phyloP scores from a whole-genome alignment of 176 grass and related monocot genomes.

The Zoysia japonica region DNA sequence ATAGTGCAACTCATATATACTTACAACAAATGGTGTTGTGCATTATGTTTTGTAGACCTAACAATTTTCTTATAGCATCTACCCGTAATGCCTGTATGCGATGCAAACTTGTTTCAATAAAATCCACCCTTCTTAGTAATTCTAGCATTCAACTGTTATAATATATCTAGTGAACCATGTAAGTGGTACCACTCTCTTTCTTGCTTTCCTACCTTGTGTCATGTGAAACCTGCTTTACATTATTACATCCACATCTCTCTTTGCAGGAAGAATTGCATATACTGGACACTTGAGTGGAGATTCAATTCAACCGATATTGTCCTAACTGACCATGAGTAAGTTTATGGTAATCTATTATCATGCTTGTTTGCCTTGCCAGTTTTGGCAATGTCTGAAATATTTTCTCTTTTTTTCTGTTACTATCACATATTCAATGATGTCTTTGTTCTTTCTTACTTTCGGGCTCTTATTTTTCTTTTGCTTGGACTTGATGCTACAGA shows the following conservation, averaged over 20 bases:
- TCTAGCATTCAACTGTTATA: neutral
- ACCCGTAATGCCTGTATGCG: neutral
- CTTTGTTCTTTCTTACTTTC: neutral
- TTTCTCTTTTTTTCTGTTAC: neutral
- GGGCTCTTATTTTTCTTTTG: neutral
- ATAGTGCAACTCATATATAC: neutral
- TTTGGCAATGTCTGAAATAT: neutral
- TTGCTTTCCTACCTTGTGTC: neutral
- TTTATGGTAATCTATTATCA: slow-evolving; percentile 13
- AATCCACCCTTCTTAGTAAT: neutral
- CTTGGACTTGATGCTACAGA: neutral
- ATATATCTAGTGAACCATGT: neutral
- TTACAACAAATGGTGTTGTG: neutral
- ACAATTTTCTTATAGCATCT: neutral
- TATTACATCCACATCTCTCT: slow-evolving; percentile 20
- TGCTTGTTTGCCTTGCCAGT: neutral
- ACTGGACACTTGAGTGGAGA: slow-evolving; percentile 89
- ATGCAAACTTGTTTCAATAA: neutral
- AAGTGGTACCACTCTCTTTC: neutral
- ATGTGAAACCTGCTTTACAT: neutral
- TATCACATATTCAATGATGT: neutral
- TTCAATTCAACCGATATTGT: slow-evolving; percentile 65
- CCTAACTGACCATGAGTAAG: slow-evolving; percentile 79
- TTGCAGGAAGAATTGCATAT: slow-evolving; percentile 72
- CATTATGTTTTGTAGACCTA: neutral